phyloP scores from a whole-genome alignment of 1,284 basidiomycete species.

The Papiliotrema flavescens region DNA sequence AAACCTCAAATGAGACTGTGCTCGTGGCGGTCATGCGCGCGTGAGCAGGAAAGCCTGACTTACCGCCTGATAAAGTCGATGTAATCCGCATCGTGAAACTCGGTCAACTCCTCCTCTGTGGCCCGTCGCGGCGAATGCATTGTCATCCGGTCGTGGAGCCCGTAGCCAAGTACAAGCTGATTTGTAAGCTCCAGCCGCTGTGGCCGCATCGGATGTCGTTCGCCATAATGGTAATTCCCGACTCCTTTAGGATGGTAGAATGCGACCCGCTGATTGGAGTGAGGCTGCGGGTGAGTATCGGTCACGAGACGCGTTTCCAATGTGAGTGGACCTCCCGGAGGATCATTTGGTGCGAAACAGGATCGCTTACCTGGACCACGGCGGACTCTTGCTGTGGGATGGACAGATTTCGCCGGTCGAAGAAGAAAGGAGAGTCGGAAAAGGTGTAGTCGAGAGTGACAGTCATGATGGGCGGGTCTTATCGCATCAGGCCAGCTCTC shows the following conservation, averaged over 20 bases:
- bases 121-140: slow-evolving; percentile 87
- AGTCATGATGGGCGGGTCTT: slow-evolving; percentile 2
- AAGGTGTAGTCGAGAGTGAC: slow-evolving; percentile 40
- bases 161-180: slow-evolving; percentile 92
- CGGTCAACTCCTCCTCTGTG: slow-evolving; percentile 81
- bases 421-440: slow-evolving; percentile 49
- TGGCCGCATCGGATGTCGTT: slow-evolving; percentile 98
- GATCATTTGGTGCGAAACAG: background rate
- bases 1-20: no score
- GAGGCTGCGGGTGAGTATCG: slow-evolving; percentile 55
- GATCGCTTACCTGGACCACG: slow-evolving; percentile 39
- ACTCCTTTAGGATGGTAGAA: slow-evolving; percentile 95
- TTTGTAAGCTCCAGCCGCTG: slow-evolving; percentile 93
- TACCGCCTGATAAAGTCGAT: slow-evolving; percentile 89
- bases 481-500: no score
- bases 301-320: background rate
- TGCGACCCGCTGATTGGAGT: slow-evolving; percentile 82
- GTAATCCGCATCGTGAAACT: slow-evolving; percentile 90
- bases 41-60: slow-evolving; percentile 28
- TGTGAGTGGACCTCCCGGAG: background rate
- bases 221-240: slow-evolving; percentile 93
- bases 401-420: slow-evolving; percentile 38
- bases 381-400: slow-evolving; percentile 39
- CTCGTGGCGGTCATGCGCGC: no score
- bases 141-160: slow-evolving; percentile 92